These are phyloP conservation scores for Magnaporthiopsis rhizophila DNA, from an alignment of 2,329 filamentous ascomycete genomes.

Conservation along the genomic window DNA sequence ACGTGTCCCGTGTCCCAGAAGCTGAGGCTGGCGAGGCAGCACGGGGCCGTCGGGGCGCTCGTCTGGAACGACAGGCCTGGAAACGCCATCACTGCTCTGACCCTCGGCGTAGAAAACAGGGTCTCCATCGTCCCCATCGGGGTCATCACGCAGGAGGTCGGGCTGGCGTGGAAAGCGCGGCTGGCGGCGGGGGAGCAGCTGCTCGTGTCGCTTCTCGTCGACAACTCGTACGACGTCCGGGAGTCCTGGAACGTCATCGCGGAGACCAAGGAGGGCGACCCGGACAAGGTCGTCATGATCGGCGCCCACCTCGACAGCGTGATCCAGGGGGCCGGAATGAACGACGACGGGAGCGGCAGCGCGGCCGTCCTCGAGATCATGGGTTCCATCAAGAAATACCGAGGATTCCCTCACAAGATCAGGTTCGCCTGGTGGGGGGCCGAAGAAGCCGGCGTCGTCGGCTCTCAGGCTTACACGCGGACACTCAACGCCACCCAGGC, in stretches of 20 bases:
- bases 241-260: conserved; percentile 36
- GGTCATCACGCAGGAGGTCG: conserved; percentile 20
- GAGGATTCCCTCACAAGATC: conserved; percentile 17
- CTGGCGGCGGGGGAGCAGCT: conserved; percentile 23
- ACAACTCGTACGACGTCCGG: conserved; percentile 28
- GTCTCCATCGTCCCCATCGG: conserved; percentile 16
- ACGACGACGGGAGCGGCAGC: conserved; percentile 19
- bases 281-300: conserved; percentile 31
- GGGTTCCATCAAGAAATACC: conserved; percentile 13
- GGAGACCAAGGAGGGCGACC: conserved; percentile 35
- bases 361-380: conserved; percentile 16
- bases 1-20: conserved; percentile 33
- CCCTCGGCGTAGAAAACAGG: conserved; percentile 31
- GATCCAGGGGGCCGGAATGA: conserved; percentile 18
- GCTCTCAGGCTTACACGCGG: conserved; percentile 27
- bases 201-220: conserved; percentile 23
- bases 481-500: conserved; percentile 20
- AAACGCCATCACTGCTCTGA: conserved; percentile 30
- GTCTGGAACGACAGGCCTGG: conserved; percentile 54
- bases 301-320: conserved; percentile 37
- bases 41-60: conserved; percentile 37
- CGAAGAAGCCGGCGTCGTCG: conserved; percentile 14
- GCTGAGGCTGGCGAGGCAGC: conserved; percentile 32
- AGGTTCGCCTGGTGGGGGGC: conserved; percentile 18
- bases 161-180: conserved; percentile 19